Evolutionary conservation across 768 basidiomycete species (phyloP).

Genomic region (Sporobolomyces phaffii): DNA sequence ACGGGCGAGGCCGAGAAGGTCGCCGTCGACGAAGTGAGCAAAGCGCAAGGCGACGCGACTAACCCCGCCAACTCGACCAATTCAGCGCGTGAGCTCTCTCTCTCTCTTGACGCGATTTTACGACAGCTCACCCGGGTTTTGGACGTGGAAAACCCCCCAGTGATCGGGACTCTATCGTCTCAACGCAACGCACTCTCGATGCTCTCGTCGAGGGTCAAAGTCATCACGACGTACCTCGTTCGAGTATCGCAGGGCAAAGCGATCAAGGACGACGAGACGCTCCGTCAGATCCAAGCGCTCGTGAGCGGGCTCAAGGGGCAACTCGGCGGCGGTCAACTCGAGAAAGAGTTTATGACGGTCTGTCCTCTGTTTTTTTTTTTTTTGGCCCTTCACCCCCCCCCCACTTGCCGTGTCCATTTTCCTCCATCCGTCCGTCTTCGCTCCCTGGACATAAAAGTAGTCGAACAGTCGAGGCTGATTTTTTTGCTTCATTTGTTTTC

Average conservation of each 20-base stretch:
- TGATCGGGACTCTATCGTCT: slow-evolving; percentile 81
- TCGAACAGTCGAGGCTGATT: neutral
- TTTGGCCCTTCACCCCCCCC: too few species aligned
- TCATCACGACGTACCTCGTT: slow-evolving; percentile 82
- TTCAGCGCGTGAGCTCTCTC: slow-evolving; percentile 5
- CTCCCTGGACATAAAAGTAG: too few species aligned
- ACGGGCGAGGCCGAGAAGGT: slow-evolving; percentile 98
- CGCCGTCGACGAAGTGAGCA: slow-evolving; percentile 78
- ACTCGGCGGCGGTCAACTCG: slow-evolving; percentile 51
- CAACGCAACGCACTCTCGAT: slow-evolving; percentile 94
- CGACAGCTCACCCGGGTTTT: too few species aligned
- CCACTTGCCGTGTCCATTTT: too few species aligned
- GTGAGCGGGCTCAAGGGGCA: slow-evolving; percentile 57
- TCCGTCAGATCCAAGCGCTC: slow-evolving; percentile 78
- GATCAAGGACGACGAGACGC: slow-evolving; percentile 67
- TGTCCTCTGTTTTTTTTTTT: too few species aligned
- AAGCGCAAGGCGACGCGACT: slow-evolving; percentile 49
- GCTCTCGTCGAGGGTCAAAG: slow-evolving; percentile 81
- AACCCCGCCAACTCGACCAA: neutral
- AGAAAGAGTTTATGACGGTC: slow-evolving; percentile 73
- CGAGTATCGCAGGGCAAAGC: slow-evolving; percentile 56
- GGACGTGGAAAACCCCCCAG: too few species aligned
- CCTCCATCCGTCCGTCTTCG: slow-evolving; percentile 3
- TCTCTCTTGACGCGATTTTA: too few species aligned
- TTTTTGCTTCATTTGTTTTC: neutral